phyloP scores from a whole-genome alignment of 75 land plant genomes.

The Adiantum capillusveneris region DNA sequence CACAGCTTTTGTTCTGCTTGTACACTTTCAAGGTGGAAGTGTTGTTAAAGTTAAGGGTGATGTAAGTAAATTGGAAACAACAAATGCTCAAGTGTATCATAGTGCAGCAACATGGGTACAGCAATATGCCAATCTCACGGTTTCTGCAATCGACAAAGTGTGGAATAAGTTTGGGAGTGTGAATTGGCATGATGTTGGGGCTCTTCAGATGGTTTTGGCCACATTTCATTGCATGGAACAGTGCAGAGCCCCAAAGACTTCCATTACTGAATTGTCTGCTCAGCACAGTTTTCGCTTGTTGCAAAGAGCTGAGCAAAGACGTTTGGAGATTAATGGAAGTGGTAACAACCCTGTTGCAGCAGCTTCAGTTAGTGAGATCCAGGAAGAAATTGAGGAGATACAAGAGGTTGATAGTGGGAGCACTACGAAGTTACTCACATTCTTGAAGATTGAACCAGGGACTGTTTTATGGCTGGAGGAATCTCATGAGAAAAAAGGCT shows the following conservation, averaged over 20 bases:
- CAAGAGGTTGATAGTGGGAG: slow-evolving; percentile 39
- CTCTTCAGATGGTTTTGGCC: slow-evolving; percentile 40
- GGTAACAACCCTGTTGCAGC: slow-evolving; percentile 33
- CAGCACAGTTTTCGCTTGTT: slow-evolving; percentile 58
- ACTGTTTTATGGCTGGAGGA: slow-evolving; percentile 56
- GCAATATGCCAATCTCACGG: slow-evolving; percentile 35
- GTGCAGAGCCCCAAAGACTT: slow-evolving; percentile 52
- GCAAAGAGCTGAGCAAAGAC: slow-evolving; percentile 48
- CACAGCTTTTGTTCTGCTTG: slow-evolving; percentile 47
- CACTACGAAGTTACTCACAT: slow-evolving; percentile 29
- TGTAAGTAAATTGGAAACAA: slow-evolving; percentile 46
- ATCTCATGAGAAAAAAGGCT: slow-evolving; percentile 49
- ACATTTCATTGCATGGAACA: slow-evolving; percentile 58
- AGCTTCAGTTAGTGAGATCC: slow-evolving; percentile 31
- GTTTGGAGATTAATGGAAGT: slow-evolving; percentile 37
- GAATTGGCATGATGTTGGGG: slow-evolving; percentile 46
- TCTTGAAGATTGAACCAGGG: slow-evolving; percentile 53
- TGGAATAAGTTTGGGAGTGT: slow-evolving; percentile 48
- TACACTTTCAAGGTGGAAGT: slow-evolving; percentile 62
- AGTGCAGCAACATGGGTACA: slow-evolving; percentile 56
- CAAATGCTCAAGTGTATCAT: slow-evolving; percentile 31
- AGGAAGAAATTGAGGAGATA: slow-evolving; percentile 74
- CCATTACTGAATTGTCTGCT: slow-evolving; percentile 57
- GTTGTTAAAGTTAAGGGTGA: slow-evolving; percentile 62
- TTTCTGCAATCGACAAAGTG: slow-evolving; percentile 36